phyloP scores from a whole-genome alignment of 225 moss, liverwort and hornwort genomes.

The Polytrichum formosum region DNA sequence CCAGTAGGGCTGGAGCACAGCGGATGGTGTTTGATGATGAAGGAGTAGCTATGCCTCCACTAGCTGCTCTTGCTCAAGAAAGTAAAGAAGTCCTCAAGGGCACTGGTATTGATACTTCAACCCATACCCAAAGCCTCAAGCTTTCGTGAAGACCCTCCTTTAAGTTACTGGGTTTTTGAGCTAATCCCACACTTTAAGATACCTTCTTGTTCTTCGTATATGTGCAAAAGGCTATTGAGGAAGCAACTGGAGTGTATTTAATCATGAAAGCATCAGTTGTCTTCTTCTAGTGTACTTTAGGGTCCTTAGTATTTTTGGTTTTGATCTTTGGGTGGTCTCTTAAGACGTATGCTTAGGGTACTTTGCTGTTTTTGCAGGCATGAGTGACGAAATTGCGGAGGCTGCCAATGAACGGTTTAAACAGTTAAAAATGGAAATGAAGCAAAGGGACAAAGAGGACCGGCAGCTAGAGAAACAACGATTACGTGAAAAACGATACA shows the following conservation, averaged over 20 bases:
- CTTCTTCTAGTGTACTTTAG: no score
- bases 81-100: slow-evolving; percentile 41
- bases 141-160: no score
- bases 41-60: slow-evolving; percentile 85
- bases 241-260: no score
- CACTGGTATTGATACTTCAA: slow-evolving; percentile 37
- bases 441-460: slow-evolving; percentile 88
- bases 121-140: not conserved
- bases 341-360: not conserved
- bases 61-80: slow-evolving; percentile 80
- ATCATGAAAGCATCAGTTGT: no score
- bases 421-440: slow-evolving; percentile 87
- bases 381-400: slow-evolving; percentile 54
- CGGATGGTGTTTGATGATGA: slow-evolving; percentile 96
- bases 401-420: slow-evolving; percentile 71
- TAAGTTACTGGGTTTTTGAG: no score
- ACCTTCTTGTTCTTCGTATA: no score
- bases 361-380: slow-evolving; percentile 30
- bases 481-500: slow-evolving; percentile 72
- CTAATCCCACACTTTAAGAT: no score
- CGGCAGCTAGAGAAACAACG: slow-evolving; percentile 77
- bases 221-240: no score
- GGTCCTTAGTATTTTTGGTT: no score
- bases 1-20: slow-evolving; percentile 77
- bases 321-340: no score